These are phyloP conservation scores for Ananas comosus DNA, from an alignment of 176 grass and related monocot genomes.

Conservation along the genomic window DNA sequence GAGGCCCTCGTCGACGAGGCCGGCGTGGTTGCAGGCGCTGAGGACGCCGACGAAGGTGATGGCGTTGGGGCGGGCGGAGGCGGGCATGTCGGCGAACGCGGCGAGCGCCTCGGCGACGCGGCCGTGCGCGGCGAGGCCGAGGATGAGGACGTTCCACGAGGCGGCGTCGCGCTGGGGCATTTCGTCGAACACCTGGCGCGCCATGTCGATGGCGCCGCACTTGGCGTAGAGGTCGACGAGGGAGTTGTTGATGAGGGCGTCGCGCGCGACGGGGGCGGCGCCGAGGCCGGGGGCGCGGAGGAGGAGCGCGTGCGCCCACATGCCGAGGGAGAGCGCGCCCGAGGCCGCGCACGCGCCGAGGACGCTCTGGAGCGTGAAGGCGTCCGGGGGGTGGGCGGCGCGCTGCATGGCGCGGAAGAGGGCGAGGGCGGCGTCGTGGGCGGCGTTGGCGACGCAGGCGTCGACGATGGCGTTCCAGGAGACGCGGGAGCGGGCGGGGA, in stretches of 20 bases:
- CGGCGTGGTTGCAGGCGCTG: constrained; percentile 70
- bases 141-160: constrained; percentile 82
- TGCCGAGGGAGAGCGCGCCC: constrained; percentile 51
- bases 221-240: constrained; percentile 67
- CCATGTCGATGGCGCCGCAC: constrained; percentile 50
- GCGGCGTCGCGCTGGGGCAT: constrained; percentile 52
- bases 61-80: constrained; percentile 32
- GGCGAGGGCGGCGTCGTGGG: constrained; percentile 43
- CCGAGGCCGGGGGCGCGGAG: constrained; percentile 47
- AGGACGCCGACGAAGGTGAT: constrained; percentile 66
- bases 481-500: constrained; percentile 43
- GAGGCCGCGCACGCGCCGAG: constrained; percentile 50
- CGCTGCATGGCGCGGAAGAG: constrained; percentile 67
- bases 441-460: constrained; percentile 52
- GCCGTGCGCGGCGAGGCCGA: constrained; percentile 64
- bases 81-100: constrained; percentile 37
- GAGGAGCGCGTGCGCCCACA: constrained; percentile 66
- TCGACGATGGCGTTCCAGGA: constrained; percentile 81
- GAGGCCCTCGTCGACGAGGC: constrained; percentile 45
- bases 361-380: constrained; percentile 75
- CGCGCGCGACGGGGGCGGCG: constrained; percentile 24
- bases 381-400: constrained; percentile 36
- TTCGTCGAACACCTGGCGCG: constrained; percentile 61
- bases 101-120: constrained; percentile 37
- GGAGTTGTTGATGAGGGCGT: constrained; percentile 83